Evolutionary conservation across 73 alveolate genomes (phyloP), one percentile per base, ranked within the genome.

Genomic region (Tetrahymena elliotti): DNA sequence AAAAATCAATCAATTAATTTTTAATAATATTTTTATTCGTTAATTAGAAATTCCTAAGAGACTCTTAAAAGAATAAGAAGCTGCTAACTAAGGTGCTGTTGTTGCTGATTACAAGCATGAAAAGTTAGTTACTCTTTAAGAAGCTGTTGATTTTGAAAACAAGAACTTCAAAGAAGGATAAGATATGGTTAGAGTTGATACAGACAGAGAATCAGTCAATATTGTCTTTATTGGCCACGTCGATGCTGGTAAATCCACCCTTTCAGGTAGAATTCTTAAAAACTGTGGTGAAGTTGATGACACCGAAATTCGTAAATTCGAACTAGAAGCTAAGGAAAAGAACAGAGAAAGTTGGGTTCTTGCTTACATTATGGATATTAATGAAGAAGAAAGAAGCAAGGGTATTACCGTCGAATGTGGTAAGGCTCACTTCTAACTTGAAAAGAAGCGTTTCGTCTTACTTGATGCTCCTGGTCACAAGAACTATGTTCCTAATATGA

Each of bases 381-480:
- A 97, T 94, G 99, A 97, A 35, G 98, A 97, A 94, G 99, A 99
- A 96, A 96, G 99, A 93, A 99, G 98, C 38, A 99, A 99, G 97
- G 99, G 99, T 83, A 99, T 99, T 97, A 99, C 99, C 33, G 99
- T 99, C 41, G 99, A 99, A 95, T 99, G 99, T 12, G 99, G 99
- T 92, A 98, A 99, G 97, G 99, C 99, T 11, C 95, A 97, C 94
- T 98, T 99, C 94, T 99, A 98, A 38, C 99, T 99, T 33, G 96
- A 96, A 22, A 97, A 96, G 94, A 98, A 98, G 93, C 94, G 99
- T 52, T 97, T 97, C 94, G 97, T 99, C 36, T 95, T 98, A 33
- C 95, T 98, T 94, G 99, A 99, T 97, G 99, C 99, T 35, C 99
- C 99, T 9, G 99, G 99, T 16, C 99, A 99, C 98, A 97, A 99